Conservation (phyloP, 306 rosid species). For the Trichosanthes cucumerina region DNA sequence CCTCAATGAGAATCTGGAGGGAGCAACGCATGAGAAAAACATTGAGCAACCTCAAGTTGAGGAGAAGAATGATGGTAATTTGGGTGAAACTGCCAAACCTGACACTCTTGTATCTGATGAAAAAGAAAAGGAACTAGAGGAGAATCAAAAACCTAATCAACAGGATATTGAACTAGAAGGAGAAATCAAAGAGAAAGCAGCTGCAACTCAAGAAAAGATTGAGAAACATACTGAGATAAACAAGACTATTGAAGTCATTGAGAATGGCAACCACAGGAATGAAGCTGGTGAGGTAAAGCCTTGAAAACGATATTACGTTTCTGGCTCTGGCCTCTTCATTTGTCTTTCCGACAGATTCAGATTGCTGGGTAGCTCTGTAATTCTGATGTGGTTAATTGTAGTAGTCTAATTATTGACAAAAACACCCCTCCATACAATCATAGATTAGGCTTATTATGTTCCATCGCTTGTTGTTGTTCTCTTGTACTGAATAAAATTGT, state of each 20-base stretch:
- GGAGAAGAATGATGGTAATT: constrained; percentile 30
- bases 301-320: constrained; percentile 18
- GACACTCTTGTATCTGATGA: constrained; percentile 23
- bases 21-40: constrained; percentile 19
- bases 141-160: constrained; percentile 19
- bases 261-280: constrained; percentile 35
- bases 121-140: constrained; percentile 34
- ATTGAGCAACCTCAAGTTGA: constrained; percentile 34
- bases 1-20: constrained; percentile 23
- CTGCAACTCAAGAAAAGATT: constrained; percentile 17
- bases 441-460: constrained; percentile 56
- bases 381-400: constrained; percentile 37
- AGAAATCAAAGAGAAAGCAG: constrained; percentile 38
- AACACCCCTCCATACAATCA: constrained; percentile 34
- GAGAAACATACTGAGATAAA: constrained; percentile 32
- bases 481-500: constrained; percentile 32
- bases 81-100: constrained; percentile 23
- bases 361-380: constrained; percentile 41
- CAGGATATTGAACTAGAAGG: constrained; percentile 26
- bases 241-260: constrained; percentile 34
- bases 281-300: constrained; percentile 29
- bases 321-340: constrained; percentile 18
- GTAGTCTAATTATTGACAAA: constrained; percentile 53
- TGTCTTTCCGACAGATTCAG: constrained; percentile 40
- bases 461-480: constrained; percentile 21